Evolutionary conservation across 257 asterid species (phyloP).

Genomic region (Nemophila menziesii): DNA sequence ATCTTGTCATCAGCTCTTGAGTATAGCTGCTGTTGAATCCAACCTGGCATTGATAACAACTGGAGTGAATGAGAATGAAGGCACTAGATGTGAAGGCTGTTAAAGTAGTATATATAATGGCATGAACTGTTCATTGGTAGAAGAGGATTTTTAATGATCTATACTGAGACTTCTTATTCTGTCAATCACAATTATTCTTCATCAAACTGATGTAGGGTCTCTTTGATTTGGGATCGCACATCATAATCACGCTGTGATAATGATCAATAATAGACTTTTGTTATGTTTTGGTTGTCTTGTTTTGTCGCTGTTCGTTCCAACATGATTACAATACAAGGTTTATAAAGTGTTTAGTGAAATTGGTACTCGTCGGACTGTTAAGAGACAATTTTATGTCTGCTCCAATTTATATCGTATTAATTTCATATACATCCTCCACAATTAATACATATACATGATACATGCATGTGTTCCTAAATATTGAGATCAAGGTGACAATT

Average conservation of each 20-base stretch:
- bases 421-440: no score
- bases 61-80: neutral
- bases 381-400: neutral
- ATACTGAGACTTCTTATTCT: neutral
- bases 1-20: no score
- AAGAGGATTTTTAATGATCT: neutral
- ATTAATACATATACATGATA: no score
- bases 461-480: no score
- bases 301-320: neutral
- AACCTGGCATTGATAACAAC: no score
- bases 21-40: no score
- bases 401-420: no score
- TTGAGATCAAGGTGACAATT: no score
- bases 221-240: conserved; percentile 1
- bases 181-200: conserved; percentile 2
- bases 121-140: neutral
- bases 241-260: conserved; percentile 1
- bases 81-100: no score
- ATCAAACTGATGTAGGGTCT: conserved; percentile 4
- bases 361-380: neutral
- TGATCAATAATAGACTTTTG: neutral
- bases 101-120: neutral
- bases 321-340: neutral
- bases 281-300: neutral
- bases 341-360: no score